These are phyloP conservation scores for Phytophthora cryptogea DNA, from an alignment of 352 stramenopile species.

Conservation along the genomic window DNA sequence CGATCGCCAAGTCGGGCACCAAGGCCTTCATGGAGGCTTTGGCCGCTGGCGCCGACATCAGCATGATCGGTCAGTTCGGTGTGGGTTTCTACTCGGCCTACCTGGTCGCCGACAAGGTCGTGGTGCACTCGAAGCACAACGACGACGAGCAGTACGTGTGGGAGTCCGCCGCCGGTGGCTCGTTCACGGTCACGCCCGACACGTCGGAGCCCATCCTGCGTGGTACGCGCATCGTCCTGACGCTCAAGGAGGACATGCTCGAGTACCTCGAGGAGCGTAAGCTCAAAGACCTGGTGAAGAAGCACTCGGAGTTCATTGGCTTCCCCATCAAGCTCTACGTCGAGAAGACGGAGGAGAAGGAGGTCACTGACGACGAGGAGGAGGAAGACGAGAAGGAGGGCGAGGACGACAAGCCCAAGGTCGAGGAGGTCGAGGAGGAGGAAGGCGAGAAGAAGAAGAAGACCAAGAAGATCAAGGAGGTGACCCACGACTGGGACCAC, in stretches of 20 bases:
- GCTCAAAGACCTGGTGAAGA: constrained; percentile 99
- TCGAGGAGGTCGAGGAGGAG: constrained; percentile 97
- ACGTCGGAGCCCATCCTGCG: constrained; percentile 86
- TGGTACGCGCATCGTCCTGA: constrained; percentile 97
- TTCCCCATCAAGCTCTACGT: constrained; percentile 99
- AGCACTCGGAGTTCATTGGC: constrained; percentile 99
- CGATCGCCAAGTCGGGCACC: constrained; percentile 99
- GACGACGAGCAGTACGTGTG: constrained; percentile 98
- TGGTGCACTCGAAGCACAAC: constrained; percentile 99
- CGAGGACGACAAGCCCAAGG: constrained; percentile 97
- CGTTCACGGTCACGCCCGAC: constrained; percentile 96
- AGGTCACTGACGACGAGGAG: constrained; percentile 99
- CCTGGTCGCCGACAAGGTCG: constrained; percentile 98
- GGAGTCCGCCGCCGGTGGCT: constrained; percentile 97
- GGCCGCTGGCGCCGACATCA: constrained; percentile 97
- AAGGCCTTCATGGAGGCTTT: constrained; percentile 99
- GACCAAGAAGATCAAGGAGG: constrained; percentile 97
- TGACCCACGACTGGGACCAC: constrained; percentile 99
- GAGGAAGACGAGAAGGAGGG: constrained; percentile 95
- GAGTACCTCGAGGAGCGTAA: constrained; percentile 99
- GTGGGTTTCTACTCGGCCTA: constrained; percentile 99
- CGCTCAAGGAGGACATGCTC: constrained; percentile 99
- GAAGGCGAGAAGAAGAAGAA: constrained; percentile 99
- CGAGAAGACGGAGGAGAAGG: constrained; percentile 99
- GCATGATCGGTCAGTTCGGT: constrained; percentile 99